Base-by-base conservation (phyloP, 306 rosid species). In the Casuarina cunninghamiana region DNA sequence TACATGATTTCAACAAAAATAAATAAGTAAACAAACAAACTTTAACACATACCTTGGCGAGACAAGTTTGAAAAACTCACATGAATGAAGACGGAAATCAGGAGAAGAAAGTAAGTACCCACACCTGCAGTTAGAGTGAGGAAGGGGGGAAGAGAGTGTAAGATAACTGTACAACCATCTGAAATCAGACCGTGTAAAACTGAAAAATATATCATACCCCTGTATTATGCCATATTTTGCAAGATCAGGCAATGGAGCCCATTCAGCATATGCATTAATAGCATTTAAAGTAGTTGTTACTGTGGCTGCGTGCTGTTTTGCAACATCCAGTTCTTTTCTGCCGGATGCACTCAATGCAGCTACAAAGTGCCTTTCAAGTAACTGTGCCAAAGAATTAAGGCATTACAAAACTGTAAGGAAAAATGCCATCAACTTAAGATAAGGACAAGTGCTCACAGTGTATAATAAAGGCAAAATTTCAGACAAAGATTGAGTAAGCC, bases 191-290 rank as follows among this genome's bases (percentile, higher is more conserved):
- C 53, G 74, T 57, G 71, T 46, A 53, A 76, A 77, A 81, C 73
- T 57, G 48, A 74, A 81, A 79, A 82, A 74, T 75, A 86, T 53
- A 75, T 71, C 86, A 73, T 85, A 95, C 99, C 99, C 96, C 81
- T 88, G 86, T 79, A 95, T 90, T 84, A 95, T 90, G 83, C 98
- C 97, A 88, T 85, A 85, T 79, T 91, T 86, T 13, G 94, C 91
- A 78, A 95, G 96, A 87, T 93, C 98, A 2, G 98, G 87, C 77
- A 95, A 81, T 19, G 99, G 98, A 73, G 97, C 99, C 99, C 99
- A 95, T 80, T 95, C 99, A 74, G 97, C 94, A 88, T 95, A 95
- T 67, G 99, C 99, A 74, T 88, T 93, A 65, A 93, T 63, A 74
- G 99, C 97, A 88, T 93, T 91, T 78, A 95, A 82, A 75, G 89